phyloP scores from a whole-genome alignment of 768 basidiomycete species.

The Xerocomellus chrysenteron region DNA sequence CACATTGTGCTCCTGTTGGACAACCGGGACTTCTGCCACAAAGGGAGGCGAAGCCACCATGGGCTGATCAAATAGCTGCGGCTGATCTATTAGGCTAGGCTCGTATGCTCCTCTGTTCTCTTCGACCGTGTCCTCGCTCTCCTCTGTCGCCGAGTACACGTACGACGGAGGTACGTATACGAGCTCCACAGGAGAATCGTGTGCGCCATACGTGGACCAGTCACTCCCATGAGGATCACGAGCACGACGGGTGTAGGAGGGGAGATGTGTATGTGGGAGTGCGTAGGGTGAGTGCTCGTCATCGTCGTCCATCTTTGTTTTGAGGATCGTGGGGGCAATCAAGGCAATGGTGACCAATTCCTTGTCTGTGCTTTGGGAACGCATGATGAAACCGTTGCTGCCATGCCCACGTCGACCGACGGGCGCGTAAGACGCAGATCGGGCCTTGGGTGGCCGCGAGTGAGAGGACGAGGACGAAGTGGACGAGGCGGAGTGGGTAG shows the following conservation, averaged over 20 bases:
- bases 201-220: conserved; percentile 25
- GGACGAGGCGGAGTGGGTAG: conserved; percentile 38
- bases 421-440: conserved; percentile 25
- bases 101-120: conserved; percentile 24
- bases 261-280: conserved; percentile 11
- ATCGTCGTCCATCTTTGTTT: conserved; percentile 64
- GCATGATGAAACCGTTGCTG: conserved; percentile 46
- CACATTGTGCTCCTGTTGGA: conserved; percentile 1
- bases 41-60: conserved; percentile 5
- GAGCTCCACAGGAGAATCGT: conserved; percentile 60
- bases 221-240: conserved; percentile 5
- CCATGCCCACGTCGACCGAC: conserved; percentile 24
- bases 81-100: conserved; percentile 5
- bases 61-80: conserved; percentile 15
- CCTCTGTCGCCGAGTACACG: conserved; percentile 17
- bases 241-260: conserved; percentile 3
- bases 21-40: neutral
- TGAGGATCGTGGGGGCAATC: conserved; percentile 82
- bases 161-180: conserved; percentile 66
- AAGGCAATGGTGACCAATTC: conserved; percentile 70
- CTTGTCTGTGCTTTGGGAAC: conserved; percentile 35
- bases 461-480: conserved; percentile 22
- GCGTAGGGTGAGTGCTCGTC: conserved; percentile 25
- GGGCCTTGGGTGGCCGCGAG: conserved; percentile 31
- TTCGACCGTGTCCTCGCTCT: conserved; percentile 19